Percentiles rank a stretch among this genome's conserved stretches.
Conservation (phyloP, 2,329 filamentous ascomycete species). For the Massarina eburnea region DNA sequence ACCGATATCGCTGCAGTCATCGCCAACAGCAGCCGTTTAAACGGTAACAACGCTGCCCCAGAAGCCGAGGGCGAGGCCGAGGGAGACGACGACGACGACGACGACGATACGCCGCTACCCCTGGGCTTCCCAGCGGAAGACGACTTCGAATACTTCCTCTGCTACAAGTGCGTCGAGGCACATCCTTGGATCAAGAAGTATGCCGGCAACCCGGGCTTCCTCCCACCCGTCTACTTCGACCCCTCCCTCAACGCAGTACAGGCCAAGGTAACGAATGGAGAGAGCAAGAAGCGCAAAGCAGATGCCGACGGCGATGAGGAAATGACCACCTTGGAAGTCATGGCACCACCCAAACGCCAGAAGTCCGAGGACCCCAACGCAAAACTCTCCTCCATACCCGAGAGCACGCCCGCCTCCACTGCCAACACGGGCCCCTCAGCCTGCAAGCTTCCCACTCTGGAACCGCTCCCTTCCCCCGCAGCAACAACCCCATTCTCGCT, state of each 20-base stretch:
- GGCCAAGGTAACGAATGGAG: slow-evolving; percentile 15
- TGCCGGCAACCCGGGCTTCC: slow-evolving; percentile 76
- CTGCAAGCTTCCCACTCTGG: slow-evolving; percentile 66
- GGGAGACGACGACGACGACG: slow-evolving; percentile 44
- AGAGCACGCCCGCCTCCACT: slow-evolving; percentile 18
- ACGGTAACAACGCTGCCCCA: slow-evolving; percentile 45
- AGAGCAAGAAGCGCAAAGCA: slow-evolving; percentile 51
- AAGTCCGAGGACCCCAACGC: slow-evolving; percentile 36
- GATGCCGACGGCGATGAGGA: slow-evolving; percentile 44
- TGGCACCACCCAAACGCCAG: slow-evolving; percentile 35
- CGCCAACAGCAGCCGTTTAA: slow-evolving; percentile 21
- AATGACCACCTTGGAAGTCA: slow-evolving; percentile 10
- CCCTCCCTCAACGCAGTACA: slow-evolving; percentile 20
- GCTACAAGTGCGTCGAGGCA: slow-evolving; percentile 88
- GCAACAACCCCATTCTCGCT: slow-evolving; percentile 70
- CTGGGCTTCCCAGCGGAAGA: slow-evolving; percentile 87
- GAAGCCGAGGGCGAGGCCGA: slow-evolving; percentile 56
- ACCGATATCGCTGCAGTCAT: slow-evolving; percentile 22
- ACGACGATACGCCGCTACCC: slow-evolving; percentile 67
- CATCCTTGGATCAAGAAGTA: slow-evolving; percentile 92
- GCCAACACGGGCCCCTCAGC: slow-evolving; percentile 11
- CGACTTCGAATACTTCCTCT: slow-evolving; percentile 85
- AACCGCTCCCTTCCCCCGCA: slow-evolving; percentile 52
- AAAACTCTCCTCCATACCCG: slow-evolving; percentile 39
- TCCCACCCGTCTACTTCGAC: slow-evolving; percentile 66